A percentile compares a stretch with the other conserved stretches of the same genome.
Evolutionary conservation across 495 filamentous ascomycete species (phyloP).

Genomic region (Chaetomidium leptoderma): DNA sequence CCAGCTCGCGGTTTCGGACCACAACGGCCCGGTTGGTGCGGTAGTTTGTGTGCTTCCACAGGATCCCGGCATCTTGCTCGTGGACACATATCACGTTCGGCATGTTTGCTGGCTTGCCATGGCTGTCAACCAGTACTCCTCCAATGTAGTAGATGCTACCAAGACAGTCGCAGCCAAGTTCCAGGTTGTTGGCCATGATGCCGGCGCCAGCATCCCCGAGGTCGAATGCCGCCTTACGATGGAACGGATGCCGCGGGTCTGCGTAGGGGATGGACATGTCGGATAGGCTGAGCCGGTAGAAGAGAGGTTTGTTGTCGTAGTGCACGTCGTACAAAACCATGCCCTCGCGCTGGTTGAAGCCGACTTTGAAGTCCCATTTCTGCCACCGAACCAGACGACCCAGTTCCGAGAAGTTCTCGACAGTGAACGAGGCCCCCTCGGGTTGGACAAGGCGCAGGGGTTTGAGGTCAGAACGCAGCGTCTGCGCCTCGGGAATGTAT

Average conservation of each 20-base stretch:
- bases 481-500: conserved; percentile 68
- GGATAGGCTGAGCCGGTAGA: conserved; percentile 64
- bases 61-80: conserved; percentile 68
- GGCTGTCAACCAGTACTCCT: conserved; percentile 48
- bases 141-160: conserved; percentile 74
- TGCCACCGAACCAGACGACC: conserved; percentile 54
- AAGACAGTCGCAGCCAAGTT: conserved; percentile 65
- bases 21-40: conserved; percentile 64
- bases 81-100: conserved; percentile 77
- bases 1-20: conserved; percentile 64
- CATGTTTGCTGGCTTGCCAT: conserved; percentile 57
- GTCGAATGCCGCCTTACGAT: conserved; percentile 76
- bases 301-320: conserved; percentile 62
- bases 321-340: conserved; percentile 64
- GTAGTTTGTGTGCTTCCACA: conserved; percentile 82
- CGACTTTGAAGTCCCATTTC: conserved; percentile 67
- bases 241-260: conserved; percentile 66
- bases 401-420: conserved; percentile 44
- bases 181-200: conserved; percentile 69
- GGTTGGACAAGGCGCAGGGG: conserved; percentile 73
- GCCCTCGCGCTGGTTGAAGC: conserved; percentile 70
- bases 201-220: conserved; percentile 73
- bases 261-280: conserved; percentile 82
- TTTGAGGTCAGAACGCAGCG: conserved; percentile 62
- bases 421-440: conserved; percentile 66